Conservation (phyloP, 768 basidiomycete species). For the Collybiopsis confluens region DNA sequence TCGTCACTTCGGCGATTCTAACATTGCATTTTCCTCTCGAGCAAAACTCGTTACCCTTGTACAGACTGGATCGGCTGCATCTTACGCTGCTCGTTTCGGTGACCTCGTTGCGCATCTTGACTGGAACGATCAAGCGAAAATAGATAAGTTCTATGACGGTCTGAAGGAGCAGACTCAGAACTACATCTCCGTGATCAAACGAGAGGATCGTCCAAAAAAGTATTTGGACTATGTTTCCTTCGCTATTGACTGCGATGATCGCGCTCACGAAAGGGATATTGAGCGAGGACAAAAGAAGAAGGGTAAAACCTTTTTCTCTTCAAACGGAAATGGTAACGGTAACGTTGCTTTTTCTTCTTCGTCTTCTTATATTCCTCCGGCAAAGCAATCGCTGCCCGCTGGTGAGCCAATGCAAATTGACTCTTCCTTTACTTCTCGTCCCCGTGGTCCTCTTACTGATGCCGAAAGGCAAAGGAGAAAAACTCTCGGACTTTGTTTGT, state of each 20-base stretch:
- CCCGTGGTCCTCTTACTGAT: too few relatives aligned
- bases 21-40: constrained; percentile 21
- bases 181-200: constrained; percentile 12
- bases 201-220: constrained; percentile 13
- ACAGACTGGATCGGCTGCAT: constrained; percentile 25
- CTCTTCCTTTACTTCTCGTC: too few relatives aligned
- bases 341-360: too few relatives aligned
- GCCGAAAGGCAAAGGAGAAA: too few relatives aligned
- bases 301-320: too few relatives aligned
- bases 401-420: too few relatives aligned
- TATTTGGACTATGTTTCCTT: constrained; percentile 17
- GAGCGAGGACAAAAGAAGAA: not conserved
- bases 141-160: constrained; percentile 24
- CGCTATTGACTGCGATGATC: constrained; percentile 11
- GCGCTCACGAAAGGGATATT: not conserved
- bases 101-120: constrained; percentile 23
- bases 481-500: too few relatives aligned
- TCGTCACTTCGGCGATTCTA: constrained; percentile 24
- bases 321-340: too few relatives aligned
- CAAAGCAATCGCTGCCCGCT: too few relatives aligned
- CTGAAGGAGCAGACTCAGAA: constrained; percentile 25
- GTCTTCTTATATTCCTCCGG: too few relatives aligned
- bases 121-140: constrained; percentile 27
- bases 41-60: constrained; percentile 23
- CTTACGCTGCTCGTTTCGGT: constrained; percentile 23